Conservation (phyloP, 73 alveolate genomes). For the Paramecium pentaurelia region DNA sequence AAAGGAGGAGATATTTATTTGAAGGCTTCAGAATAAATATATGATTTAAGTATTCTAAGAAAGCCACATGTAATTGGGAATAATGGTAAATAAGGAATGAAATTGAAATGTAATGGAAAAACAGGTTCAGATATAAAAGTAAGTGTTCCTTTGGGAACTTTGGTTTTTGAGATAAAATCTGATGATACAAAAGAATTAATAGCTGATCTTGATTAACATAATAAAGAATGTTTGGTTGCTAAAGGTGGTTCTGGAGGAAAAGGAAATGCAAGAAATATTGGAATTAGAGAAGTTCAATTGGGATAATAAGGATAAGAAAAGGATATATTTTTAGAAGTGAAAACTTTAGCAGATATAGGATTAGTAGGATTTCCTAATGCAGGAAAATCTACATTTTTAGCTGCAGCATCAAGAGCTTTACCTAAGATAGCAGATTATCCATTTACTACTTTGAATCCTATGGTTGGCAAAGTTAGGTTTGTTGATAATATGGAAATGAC, state of each 20-base stretch:
- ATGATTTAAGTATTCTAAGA: conserved; percentile 64
- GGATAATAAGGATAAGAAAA: conserved; percentile 70
- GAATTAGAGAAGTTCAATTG: conserved; percentile 54
- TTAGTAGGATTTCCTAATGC: conserved; percentile 98
- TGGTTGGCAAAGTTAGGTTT: conserved; percentile 78
- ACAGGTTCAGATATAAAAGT: conserved; percentile 70
- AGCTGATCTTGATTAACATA: conserved; percentile 67
- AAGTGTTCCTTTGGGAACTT: conserved; percentile 85
- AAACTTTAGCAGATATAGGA: conserved; percentile 92
- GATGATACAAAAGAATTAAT: conserved; percentile 54
- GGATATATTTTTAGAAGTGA: conserved; percentile 75
- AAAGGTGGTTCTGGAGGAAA: conserved; percentile 84
- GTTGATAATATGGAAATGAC: conserved; percentile 77
- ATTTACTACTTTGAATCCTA: conserved; percentile 95
- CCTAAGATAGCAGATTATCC: conserved; percentile 98
- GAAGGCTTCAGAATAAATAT: conserved; percentile 50
- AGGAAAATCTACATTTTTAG: conserved; percentile 90
- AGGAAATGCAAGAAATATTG: conserved; percentile 57
- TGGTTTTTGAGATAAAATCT: conserved; percentile 65
- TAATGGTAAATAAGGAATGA: conserved; percentile 75
- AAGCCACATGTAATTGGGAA: conserved; percentile 75
- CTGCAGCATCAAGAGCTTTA: conserved; percentile 84
- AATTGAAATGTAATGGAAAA: conserved; percentile 69
- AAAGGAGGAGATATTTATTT: conserved; percentile 82
- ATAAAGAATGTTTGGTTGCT: conserved; percentile 64